Conservation (phyloP, 148 eudicot species). For the Camellia lanceoleosa region DNA sequence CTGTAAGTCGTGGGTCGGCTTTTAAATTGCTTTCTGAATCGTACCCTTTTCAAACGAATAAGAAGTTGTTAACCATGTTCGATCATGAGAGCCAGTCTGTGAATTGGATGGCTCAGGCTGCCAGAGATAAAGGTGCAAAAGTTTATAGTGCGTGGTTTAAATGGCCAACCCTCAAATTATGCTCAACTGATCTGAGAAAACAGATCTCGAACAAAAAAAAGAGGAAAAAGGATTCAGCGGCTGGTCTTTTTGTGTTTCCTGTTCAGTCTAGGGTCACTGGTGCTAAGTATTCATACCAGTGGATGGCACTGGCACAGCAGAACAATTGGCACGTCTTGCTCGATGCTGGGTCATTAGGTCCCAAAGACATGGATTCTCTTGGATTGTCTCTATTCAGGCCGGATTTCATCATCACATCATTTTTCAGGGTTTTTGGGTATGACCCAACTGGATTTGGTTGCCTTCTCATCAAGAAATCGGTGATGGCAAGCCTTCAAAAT, state of each 20-base stretch:
- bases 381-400: slow-evolving; percentile 89
- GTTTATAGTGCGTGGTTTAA: slow-evolving; percentile 82
- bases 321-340: slow-evolving; percentile 93
- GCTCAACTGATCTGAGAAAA: slow-evolving; percentile 85
- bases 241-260: slow-evolving; percentile 90
- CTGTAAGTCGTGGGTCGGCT: slow-evolving; percentile 96
- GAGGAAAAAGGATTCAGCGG: slow-evolving; percentile 80
- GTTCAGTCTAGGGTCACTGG: slow-evolving; percentile 96
- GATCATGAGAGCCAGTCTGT: slow-evolving; percentile 99
- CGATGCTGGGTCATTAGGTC: slow-evolving; percentile 95
- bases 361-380: slow-evolving; percentile 97
- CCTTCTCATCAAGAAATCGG: slow-evolving; percentile 90
- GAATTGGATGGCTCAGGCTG: slow-evolving; percentile 94
- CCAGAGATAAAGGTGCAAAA: slow-evolving; percentile 90
- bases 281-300: slow-evolving; percentile 94
- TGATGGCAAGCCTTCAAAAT: slow-evolving; percentile 75
- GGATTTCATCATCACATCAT: slow-evolving; percentile 90
- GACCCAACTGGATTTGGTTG: slow-evolving; percentile 99
- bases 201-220: slow-evolving; percentile 75
- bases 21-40: slow-evolving; percentile 90
- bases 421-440: slow-evolving; percentile 83
- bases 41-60: slow-evolving; percentile 91
- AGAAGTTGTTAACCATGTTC: slow-evolving; percentile 88
- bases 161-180: slow-evolving; percentile 89
- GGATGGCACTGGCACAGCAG: slow-evolving; percentile 99